These are phyloP conservation scores for Rubus idaeus DNA, from an alignment of 306 rosid species.

Conservation along the genomic window DNA sequence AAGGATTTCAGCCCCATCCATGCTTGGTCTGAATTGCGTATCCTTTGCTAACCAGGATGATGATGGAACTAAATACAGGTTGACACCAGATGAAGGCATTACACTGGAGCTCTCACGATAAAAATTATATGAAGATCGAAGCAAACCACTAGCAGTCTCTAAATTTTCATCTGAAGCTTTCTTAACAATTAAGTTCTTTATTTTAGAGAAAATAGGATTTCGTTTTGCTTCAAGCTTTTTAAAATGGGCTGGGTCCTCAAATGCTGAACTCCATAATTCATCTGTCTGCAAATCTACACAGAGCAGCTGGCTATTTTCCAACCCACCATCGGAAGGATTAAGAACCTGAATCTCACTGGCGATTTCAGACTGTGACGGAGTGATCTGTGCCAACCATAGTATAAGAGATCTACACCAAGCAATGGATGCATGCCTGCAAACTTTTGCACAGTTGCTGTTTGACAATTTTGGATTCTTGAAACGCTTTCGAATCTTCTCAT, in stretches of 20 bases:
- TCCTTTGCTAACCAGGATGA: constrained; percentile 55
- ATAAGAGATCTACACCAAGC: constrained; percentile 93
- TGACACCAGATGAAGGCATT: constrained; percentile 71
- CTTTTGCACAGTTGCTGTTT: constrained; percentile 69
- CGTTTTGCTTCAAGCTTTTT: constrained; percentile 68
- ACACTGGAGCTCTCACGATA: constrained; percentile 89
- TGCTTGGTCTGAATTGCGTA: constrained; percentile 50
- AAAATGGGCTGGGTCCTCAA: constrained; percentile 58
- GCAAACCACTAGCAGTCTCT: constrained; percentile 80
- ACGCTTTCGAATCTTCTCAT: constrained; percentile 93
- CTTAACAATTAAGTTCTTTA: constrained; percentile 45
- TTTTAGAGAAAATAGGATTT: constrained; percentile 53
- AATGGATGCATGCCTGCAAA: constrained; percentile 87
- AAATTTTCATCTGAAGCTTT: constrained; percentile 67
- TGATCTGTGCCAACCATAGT: constrained; percentile 70
- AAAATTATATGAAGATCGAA: constrained; percentile 77
- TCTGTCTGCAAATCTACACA: constrained; percentile 71
- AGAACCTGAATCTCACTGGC: constrained; percentile 46
- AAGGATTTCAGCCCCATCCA: constrained; percentile 69
- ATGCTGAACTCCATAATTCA: constrained; percentile 81
- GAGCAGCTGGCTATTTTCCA: constrained; percentile 65
- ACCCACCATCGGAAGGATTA: constrained; percentile 47
- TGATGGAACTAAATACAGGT: constrained; percentile 59
- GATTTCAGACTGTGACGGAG: constrained; percentile 48
- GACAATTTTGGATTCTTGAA: constrained; percentile 87